Conservation (phyloP, 148 eudicot genomes). For the Pharnaceum exiguum region DNA sequence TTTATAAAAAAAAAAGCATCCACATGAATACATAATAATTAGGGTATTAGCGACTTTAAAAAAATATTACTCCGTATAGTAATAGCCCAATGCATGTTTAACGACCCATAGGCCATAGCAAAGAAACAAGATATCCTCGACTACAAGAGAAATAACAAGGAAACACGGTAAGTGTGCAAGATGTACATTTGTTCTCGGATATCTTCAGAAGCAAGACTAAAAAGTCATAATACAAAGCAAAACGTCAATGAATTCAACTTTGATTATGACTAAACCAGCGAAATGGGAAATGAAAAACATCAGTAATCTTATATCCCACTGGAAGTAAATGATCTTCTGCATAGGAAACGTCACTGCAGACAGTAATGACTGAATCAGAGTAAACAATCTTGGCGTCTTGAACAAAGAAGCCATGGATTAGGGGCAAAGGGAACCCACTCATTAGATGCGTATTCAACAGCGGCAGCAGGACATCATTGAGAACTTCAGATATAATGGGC, state of each 20-base stretch:
- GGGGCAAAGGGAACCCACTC: slow-evolving; percentile 59
- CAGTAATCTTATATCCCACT: not conserved
- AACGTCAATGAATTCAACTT: not conserved
- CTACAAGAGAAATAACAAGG: no score
- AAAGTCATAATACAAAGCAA: not conserved
- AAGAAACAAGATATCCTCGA: no score
- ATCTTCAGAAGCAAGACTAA: not conserved
- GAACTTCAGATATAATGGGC: slow-evolving; percentile 48
- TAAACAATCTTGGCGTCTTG: slow-evolving; percentile 47
- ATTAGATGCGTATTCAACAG: slow-evolving; percentile 45
- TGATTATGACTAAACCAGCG: slow-evolving; percentile 5
- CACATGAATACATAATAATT: no score
- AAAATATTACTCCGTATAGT: no score
- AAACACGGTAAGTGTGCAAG: no score
- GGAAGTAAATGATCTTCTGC: slow-evolving; percentile 13
- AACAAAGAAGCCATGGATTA: slow-evolving; percentile 59
- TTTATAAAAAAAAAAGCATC: no score
- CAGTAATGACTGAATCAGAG: slow-evolving; percentile 39
- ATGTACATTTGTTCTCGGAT: no score
- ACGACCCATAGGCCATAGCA: no score
- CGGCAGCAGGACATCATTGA: slow-evolving; percentile 53
- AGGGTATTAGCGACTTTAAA: no score
- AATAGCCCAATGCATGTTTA: no score
- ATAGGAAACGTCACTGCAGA: slow-evolving; percentile 44
- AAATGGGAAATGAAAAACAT: slow-evolving; percentile 11